Evolutionary conservation across 116 monocot genomes (phyloP).

Genomic region (Dioscorea cayenensis): DNA sequence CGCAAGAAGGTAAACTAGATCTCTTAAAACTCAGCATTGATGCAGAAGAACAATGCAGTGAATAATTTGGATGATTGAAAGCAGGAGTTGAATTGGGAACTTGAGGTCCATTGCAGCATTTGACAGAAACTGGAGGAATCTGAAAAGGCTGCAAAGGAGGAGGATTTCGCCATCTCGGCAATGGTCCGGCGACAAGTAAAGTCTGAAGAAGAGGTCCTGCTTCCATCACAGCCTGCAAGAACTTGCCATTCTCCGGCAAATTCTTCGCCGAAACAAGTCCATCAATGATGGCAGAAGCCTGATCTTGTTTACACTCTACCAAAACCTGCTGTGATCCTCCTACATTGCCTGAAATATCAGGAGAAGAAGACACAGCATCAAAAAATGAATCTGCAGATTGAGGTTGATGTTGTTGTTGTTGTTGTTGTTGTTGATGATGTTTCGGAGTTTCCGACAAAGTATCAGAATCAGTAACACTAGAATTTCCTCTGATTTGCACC

Average conservation of each 20-base stretch:
- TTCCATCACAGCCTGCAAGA: slow-evolving; percentile 50
- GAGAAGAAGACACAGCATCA: slow-evolving; percentile 7
- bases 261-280: slow-evolving; percentile 21
- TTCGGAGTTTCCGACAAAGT: slow-evolving; percentile 30
- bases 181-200: slow-evolving; percentile 47
- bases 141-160: slow-evolving; percentile 31
- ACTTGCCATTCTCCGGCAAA: slow-evolving; percentile 56
- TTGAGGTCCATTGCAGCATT: not conserved
- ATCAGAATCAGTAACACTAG: slow-evolving; percentile 43
- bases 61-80: not conserved
- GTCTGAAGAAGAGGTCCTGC: slow-evolving; percentile 67
- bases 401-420: too few relatives aligned
- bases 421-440: not conserved
- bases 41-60: not conserved
- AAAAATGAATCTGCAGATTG: slow-evolving; percentile 16
- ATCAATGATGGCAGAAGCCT: slow-evolving; percentile 7
- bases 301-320: not conserved
- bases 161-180: slow-evolving; percentile 66
- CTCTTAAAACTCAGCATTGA: not conserved
- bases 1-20: not conserved
- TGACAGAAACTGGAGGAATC: slow-evolving; percentile 3
- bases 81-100: not conserved
- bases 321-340: not conserved
- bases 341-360: slow-evolving; percentile 14
- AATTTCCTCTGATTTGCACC: slow-evolving; percentile 12